Evolutionary conservation across 495 filamentous ascomycete genomes (phyloP).

Genomic region (Geopyxis carbonaria): DNA sequence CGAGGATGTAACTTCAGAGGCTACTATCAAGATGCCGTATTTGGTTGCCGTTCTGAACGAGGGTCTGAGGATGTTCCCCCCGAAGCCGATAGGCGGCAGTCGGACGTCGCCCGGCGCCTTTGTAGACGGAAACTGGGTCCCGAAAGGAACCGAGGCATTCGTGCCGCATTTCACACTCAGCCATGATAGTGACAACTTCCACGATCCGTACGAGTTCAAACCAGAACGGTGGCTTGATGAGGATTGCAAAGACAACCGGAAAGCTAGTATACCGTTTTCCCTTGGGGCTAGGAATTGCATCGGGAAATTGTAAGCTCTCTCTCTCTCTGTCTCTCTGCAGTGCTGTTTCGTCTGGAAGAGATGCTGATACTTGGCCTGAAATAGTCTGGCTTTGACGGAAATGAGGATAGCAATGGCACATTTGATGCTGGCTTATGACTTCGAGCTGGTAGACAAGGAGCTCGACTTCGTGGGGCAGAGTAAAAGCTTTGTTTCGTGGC

Average conservation of each 20-base stretch:
- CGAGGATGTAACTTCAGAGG: constrained; percentile 34
- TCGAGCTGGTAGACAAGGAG: too few relatives aligned
- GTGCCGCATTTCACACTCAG: constrained; percentile 40
- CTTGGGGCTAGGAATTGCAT: constrained; percentile 41
- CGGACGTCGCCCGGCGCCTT: constrained; percentile 29
- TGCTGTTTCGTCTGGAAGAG: too few relatives aligned
- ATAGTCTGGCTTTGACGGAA: too few relatives aligned
- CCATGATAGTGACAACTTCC: constrained; percentile 39
- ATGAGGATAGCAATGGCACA: too few relatives aligned
- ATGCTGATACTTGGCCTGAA: too few relatives aligned
- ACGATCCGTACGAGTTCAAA: constrained; percentile 30
- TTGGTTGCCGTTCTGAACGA: constrained; percentile 48
- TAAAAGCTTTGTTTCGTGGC: too few relatives aligned
- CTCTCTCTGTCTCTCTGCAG: too few relatives aligned
- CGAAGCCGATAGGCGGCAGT: constrained; percentile 34
- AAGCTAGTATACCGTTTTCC: constrained; percentile 33
- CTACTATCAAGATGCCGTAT: constrained; percentile 34
- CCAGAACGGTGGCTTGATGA: constrained; percentile 30
- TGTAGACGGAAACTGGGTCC: constrained; percentile 37
- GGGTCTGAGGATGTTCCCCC: constrained; percentile 44
- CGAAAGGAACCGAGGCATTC: constrained; percentile 37
- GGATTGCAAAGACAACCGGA: constrained; percentile 8
- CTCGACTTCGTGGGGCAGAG: too few relatives aligned
- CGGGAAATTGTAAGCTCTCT: constrained; percentile 33
- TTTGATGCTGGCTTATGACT: too few relatives aligned